Conservation (phyloP, 78 protist species). For the Reticulomyxa filosa region DNA sequence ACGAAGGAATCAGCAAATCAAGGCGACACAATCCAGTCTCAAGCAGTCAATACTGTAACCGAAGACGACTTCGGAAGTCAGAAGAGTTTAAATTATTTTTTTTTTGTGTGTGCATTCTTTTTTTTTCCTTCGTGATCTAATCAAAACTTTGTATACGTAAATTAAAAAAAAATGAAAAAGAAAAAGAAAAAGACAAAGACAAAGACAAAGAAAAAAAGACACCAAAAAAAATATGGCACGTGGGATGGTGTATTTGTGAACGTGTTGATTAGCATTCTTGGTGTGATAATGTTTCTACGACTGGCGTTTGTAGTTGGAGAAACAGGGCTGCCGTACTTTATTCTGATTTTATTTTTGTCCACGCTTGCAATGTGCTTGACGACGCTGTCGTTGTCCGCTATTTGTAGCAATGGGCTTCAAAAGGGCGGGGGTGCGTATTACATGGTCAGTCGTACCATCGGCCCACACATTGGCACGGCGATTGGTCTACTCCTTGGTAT, state of each 20-base stretch:
- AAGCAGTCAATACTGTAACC: no score
- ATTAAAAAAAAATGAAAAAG: no score
- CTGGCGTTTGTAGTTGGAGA: slow-evolving; percentile 46
- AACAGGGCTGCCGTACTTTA: slow-evolving; percentile 7
- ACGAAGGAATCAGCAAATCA: no score
- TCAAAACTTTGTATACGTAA: no score
- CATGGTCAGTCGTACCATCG: slow-evolving; percentile 48
- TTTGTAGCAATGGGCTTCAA: slow-evolving; percentile 55
- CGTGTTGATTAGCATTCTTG: background rate
- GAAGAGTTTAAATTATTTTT: no score
- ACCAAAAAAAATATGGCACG: background rate
- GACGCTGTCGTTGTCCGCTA: slow-evolving; percentile 47
- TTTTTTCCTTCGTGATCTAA: no score
- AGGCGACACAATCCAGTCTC: no score
- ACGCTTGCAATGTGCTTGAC: slow-evolving; percentile 23
- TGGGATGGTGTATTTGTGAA: background rate
- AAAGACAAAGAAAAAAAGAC: background rate
- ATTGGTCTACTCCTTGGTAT: slow-evolving; percentile 43
- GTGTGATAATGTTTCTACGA: slow-evolving; percentile 18
- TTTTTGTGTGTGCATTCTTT: no score
- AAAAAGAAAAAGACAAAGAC: no score
- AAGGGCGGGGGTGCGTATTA: slow-evolving; percentile 55
- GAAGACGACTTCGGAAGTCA: no score
- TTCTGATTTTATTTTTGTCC: slow-evolving; percentile 5
- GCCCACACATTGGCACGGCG: slow-evolving; percentile 37